Base-by-base conservation (phyloP, 495 filamentous ascomycete species). In the Pyrenula aspistea region DNA sequence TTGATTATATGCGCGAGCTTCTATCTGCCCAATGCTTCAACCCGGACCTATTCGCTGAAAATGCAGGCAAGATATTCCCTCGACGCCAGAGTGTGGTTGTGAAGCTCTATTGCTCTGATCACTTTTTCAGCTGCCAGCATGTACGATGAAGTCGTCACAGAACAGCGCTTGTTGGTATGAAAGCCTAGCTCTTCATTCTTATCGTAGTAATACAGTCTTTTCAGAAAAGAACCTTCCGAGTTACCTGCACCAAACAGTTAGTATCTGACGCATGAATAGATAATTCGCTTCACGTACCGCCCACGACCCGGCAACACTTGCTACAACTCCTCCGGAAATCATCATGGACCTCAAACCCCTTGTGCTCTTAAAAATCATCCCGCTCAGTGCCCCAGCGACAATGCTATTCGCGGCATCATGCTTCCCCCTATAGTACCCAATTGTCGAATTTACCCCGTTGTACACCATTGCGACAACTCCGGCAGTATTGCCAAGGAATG, bases 281-380 rank as follows among this genome's bases (percentile, higher is more conserved):
- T n/a, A n/a, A n/a, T n/a, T n/a, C n/a, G 11, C 36, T 23, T 50
- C 57, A 82, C 86, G 64, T 83, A 97, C 90, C 62, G 88, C 82
- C 93, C 93, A 98, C 54, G 71, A 79, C 56, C 89, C 92, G 25
- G 93, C 93, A 56, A 89, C 79, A 15, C 81, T 76, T 48, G 85
- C 93, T 57, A 96, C 90, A 53, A 98, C 82, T 59, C 85, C 85
- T 36, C 89, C 87, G 24, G 88, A 94, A 63, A 95, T 93, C 78
- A 89, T 73, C 91, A 97, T 96, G 22, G 90, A 89, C 75, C 84
- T 82, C 24, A 91, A 36, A 11, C 93, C 93, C 64, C 86, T 81
- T 15, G 94, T 96, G 63, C 90, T 92, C 81, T 95, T 97, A 73
- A 96, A 98, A 31, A 97, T 58, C 82, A 89, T 90, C 51, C 93